Percentiles rank a stretch among this genome's conserved stretches.
Conservation (phyloP, 78 protist genomes). For the Dictyostelium intermedium region DNA sequence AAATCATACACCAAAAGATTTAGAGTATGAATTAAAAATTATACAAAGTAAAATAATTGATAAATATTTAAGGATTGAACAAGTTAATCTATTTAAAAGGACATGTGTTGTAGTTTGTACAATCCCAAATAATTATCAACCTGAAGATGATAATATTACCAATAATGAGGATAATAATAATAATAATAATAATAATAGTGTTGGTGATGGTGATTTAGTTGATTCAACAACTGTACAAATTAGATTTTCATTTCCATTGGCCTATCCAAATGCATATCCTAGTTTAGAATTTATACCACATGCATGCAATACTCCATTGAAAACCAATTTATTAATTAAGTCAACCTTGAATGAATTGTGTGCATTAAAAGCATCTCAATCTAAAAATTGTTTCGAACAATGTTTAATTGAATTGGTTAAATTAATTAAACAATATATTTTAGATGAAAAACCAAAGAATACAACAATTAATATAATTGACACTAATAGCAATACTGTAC, state of each 20-base stretch:
- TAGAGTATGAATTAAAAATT: constrained; percentile 61
- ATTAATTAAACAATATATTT: background rate
- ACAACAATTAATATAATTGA: background rate
- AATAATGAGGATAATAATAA: background rate
- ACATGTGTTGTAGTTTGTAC: constrained; percentile 42
- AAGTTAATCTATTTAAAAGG: constrained; percentile 34
- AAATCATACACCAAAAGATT: constrained; percentile 15
- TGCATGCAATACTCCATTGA: constrained; percentile 54
- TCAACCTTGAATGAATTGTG: constrained; percentile 1
- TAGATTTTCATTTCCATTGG: constrained; percentile 51
- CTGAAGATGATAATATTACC: background rate
- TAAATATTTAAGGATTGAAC: constrained; percentile 48
- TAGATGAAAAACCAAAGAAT: constrained; percentile 17
- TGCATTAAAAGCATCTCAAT: background rate
- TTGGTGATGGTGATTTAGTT: background rate
- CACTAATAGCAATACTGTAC: background rate
- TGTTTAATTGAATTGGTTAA: constrained; percentile 27
- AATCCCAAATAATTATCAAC: constrained; percentile 13
- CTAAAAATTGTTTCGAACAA: constrained; percentile 49
- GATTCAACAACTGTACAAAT: constrained; percentile 41
- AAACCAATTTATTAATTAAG: constrained; percentile 22
- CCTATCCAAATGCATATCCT: constrained; percentile 78
- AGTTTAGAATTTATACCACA: constrained; percentile 32
- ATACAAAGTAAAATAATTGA: constrained; percentile 40
- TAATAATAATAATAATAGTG: background rate